phyloP scores from a whole-genome alignment of 1,284 basidiomycete species.

The Somion occarium region DNA sequence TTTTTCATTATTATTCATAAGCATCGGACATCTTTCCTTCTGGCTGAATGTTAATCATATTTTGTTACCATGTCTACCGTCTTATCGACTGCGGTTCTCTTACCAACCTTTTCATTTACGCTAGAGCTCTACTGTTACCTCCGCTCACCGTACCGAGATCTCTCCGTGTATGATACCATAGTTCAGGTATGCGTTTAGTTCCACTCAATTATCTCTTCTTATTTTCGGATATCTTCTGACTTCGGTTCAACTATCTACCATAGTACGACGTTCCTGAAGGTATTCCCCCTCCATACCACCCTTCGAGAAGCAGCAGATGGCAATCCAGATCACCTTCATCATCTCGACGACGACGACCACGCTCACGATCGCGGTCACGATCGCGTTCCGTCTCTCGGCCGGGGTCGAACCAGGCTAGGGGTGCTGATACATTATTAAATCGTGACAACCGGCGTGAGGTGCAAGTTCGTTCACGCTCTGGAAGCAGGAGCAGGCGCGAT shows the following conservation, averaged over 20 bases:
- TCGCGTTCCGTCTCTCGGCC: too few species aligned
- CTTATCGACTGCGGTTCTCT: not conserved
- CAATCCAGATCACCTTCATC: constrained; percentile 10
- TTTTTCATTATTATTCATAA: constrained; percentile 4
- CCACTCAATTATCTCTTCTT: constrained; percentile 1
- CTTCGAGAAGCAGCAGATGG: constrained; percentile 37
- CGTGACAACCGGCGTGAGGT: not conserved
- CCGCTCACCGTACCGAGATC: constrained; percentile 78
- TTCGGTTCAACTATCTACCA: constrained; percentile 4
- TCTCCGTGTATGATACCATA: constrained; percentile 75
- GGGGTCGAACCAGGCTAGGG: not conserved
- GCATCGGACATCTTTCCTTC: not conserved
- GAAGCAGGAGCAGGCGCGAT: too few species aligned
- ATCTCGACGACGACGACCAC: constrained; percentile 7
- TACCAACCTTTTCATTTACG: constrained; percentile 1
- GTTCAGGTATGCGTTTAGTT: constrained; percentile 56
- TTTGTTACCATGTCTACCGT: constrained; percentile 1
- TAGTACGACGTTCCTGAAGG: constrained; percentile 53
- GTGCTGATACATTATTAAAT: not conserved
- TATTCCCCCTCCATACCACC: constrained; percentile 27
- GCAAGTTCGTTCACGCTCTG: too few species aligned
- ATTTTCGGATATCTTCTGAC: not conserved
- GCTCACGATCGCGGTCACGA: constrained; percentile 22
- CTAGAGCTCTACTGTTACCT: constrained; percentile 83
- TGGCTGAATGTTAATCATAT: not conserved